Evolutionary conservation across 2,329 filamentous ascomycete genomes (phyloP).

Genomic region (Cryphonectria radicalis): DNA sequence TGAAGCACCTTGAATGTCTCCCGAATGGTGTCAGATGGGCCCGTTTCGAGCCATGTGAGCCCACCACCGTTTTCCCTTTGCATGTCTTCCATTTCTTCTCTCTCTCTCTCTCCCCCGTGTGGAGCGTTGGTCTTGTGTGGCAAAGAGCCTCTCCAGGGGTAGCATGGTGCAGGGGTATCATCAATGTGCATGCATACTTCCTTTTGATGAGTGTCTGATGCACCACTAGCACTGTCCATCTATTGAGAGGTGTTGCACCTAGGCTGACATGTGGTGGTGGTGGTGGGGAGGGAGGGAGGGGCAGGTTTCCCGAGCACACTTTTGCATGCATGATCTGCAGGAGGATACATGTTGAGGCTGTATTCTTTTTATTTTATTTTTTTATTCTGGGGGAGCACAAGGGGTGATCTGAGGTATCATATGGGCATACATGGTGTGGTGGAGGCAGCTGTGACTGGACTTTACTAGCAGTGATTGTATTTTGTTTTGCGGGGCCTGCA

Average conservation of each 20-base stretch:
- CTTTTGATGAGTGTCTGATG: background rate
- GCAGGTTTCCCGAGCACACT: background rate
- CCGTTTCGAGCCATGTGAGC: background rate
- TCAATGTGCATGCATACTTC: background rate
- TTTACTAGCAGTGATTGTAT: background rate
- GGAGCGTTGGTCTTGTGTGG: too few relatives aligned
- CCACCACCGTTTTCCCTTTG: background rate
- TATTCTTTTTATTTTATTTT: too few relatives aligned
- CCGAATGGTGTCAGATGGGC: background rate
- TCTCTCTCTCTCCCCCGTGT: too few relatives aligned
- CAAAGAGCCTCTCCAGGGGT: too few relatives aligned
- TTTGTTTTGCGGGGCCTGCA: background rate
- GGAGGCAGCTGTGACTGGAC: background rate
- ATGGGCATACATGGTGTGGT: background rate
- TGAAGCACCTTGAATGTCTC: too few relatives aligned
- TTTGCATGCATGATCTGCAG: background rate
- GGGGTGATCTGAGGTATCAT: background rate
- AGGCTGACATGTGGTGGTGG: background rate
- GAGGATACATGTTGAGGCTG: background rate
- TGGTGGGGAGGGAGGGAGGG: too few relatives aligned
- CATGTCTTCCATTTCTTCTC: background rate
- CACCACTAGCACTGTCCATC: background rate
- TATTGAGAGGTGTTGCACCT: background rate
- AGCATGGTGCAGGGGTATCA: background rate
- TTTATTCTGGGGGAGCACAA: too few relatives aligned